Percentiles rank a stretch among this genome's conserved stretches.
phyloP scores from a whole-genome alignment of 2,329 filamentous ascomycete genomes.

The Aspergillus latus region DNA sequence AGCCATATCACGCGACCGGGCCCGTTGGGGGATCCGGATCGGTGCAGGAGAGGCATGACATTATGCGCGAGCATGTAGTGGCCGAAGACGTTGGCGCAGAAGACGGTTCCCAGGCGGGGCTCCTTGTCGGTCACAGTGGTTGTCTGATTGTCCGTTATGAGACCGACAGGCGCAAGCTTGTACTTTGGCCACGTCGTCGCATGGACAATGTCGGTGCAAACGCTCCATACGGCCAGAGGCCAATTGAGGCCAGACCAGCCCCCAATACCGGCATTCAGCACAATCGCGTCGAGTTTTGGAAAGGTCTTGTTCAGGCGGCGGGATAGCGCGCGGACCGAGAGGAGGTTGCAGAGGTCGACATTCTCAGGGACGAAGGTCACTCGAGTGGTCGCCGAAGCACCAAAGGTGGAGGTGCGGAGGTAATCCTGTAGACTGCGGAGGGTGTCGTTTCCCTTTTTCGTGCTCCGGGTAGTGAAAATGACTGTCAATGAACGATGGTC shows the following conservation, averaged over 20 bases:
- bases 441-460: constrained; percentile 72
- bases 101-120: constrained; percentile 73
- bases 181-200: constrained; percentile 73
- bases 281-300: constrained; percentile 72
- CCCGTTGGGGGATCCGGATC: constrained; percentile 41
- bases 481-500: constrained; percentile 70
- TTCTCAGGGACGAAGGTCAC: constrained; percentile 57
- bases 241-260: constrained; percentile 82
- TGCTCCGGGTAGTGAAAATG: constrained; percentile 78
- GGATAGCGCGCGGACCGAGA: constrained; percentile 56
- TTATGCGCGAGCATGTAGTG: constrained; percentile 88
- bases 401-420: constrained; percentile 46
- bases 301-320: constrained; percentile 52
- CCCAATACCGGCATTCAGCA: constrained; percentile 87
- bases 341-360: constrained; percentile 58
- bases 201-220: constrained; percentile 64
- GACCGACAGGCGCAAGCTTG: constrained; percentile 65
- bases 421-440: constrained; percentile 64
- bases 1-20: constrained; percentile 79
- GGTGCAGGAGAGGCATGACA: constrained; percentile 70
- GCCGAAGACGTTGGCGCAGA: constrained; percentile 90
- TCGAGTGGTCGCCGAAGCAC: constrained; percentile 42
- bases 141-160: constrained; percentile 56
- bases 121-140: constrained; percentile 40
- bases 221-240: constrained; percentile 55